phyloP scores from a whole-genome alignment of 768 basidiomycete species.

The Leccinum disarticulatum region DNA sequence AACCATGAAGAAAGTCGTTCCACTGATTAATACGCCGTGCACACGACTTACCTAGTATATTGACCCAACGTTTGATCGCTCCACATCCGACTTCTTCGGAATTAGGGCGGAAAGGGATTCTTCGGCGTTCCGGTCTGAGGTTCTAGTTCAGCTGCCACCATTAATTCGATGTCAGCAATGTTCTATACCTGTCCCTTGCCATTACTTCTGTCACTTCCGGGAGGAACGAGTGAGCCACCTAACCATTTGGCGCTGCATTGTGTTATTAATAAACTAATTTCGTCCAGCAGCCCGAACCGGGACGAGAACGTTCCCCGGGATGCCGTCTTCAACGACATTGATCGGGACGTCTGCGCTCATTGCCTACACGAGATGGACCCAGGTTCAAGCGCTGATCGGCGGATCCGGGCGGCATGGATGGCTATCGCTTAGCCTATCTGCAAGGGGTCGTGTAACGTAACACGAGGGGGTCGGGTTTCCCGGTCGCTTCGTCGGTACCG shows the following conservation, averaged over 20 bases:
- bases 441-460: neutral
- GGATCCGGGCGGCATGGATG: slow-evolving; percentile 9
- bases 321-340: slow-evolving; percentile 13
- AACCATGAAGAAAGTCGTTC: neutral
- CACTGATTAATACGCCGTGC: neutral
- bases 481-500: neutral
- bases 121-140: neutral
- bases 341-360: neutral
- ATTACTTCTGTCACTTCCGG: neutral
- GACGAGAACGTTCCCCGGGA: neutral
- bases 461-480: neutral
- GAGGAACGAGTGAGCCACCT: neutral
- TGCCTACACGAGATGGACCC: slow-evolving; percentile 6
- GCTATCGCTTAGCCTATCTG: neutral
- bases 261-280: neutral
- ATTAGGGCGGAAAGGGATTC: neutral
- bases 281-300: neutral
- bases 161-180: neutral
- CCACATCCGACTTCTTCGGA: neutral
- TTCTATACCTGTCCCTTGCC: neutral
- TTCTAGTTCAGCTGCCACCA: neutral
- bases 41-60: neutral
- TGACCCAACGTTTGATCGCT: neutral
- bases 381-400: neutral
- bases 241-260: neutral